Base-by-base conservation (phyloP, 2,329 filamentous ascomycete genomes). In the Beauveria australis region DNA sequence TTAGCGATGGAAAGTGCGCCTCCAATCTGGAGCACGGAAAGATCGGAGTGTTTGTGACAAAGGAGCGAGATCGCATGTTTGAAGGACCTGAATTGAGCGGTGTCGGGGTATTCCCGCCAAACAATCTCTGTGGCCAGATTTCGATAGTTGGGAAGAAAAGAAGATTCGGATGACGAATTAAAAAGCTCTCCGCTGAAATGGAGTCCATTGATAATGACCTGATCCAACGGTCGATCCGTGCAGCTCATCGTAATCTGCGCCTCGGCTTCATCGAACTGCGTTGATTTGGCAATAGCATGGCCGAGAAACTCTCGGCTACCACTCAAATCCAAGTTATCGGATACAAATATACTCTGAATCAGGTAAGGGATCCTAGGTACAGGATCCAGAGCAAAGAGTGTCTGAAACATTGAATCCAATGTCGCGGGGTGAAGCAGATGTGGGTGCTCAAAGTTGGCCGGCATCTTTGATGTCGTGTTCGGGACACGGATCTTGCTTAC, bases 351-450 rank as follows among this genome's bases (percentile, higher is more conserved):
- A 41, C 74, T 78, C 5, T 74, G 69, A 47, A 81, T 73, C 19
- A 69, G 74, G 0, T 76, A 77, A 0, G 81, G 80, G 0, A 83
- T 75, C 79, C 82, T 83, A 2, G 78, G 73, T 10, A 71, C 69
- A 3, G 72, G 70, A 5, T 76, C 72, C 3, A 81, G 70, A 6
- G 75, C 73, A 55, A 84, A 78, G 1, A 80, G 72, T 0, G 76
- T 75, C 59, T 86, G 83, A 26, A 86, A 77, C 68, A 84, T 78
- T 3, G 79, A 71, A 64, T 86, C 83, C 14, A 86, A 71, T 0
- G 82, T 83, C 4, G 79, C 76, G 0, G 83, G 83, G 63, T 86
- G 83, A n/a, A 86, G 76, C 5, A 83, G 61, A 63, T 84, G 80
- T 3, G 76, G 72, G 62, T 77, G 83, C 66, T 84, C 81, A 57